phyloP scores from a whole-genome alignment of 495 filamentous ascomycete genomes.

The Filosporella fistucella region DNA sequence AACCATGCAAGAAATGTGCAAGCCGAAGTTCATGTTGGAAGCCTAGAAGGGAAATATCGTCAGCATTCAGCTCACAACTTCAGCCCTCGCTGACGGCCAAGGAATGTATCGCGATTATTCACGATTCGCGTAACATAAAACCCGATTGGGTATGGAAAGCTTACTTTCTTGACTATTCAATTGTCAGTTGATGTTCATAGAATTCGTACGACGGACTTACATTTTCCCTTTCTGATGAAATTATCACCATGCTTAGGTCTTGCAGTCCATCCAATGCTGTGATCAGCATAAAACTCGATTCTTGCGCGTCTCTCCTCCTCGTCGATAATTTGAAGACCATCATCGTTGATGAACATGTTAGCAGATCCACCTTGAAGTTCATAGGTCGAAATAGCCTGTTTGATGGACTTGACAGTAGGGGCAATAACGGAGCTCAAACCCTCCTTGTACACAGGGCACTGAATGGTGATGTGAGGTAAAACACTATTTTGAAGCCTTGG shows the following conservation, averaged over 20 bases:
- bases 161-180: slow-evolving; percentile 24
- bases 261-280: slow-evolving; percentile 79
- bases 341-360: slow-evolving; percentile 79
- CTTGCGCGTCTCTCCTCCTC: slow-evolving; percentile 62
- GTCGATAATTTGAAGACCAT: slow-evolving; percentile 65
- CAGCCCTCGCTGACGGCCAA: background rate
- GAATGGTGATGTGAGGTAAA: slow-evolving; percentile 66
- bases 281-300: slow-evolving; percentile 64
- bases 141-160: background rate
- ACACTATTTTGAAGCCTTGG: slow-evolving; percentile 44
- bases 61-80: background rate
- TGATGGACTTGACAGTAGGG: slow-evolving; percentile 65
- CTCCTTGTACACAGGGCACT: slow-evolving; percentile 73
- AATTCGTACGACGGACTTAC: slow-evolving; percentile 11
- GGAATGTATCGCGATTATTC: background rate
- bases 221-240: slow-evolving; percentile 55
- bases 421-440: slow-evolving; percentile 60
- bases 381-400: slow-evolving; percentile 72
- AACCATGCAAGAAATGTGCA: slow-evolving; percentile 70
- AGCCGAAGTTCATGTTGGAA: slow-evolving; percentile 80
- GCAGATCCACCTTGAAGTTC: slow-evolving; percentile 76
- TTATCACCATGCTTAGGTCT: slow-evolving; percentile 62
- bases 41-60: slow-evolving; percentile 40
- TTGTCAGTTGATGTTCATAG: slow-evolving; percentile 12
- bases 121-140: background rate